Evolutionary conservation across 805 yeast genomes (phyloP).

Genomic region (Jamesozyma rosinii): DNA sequence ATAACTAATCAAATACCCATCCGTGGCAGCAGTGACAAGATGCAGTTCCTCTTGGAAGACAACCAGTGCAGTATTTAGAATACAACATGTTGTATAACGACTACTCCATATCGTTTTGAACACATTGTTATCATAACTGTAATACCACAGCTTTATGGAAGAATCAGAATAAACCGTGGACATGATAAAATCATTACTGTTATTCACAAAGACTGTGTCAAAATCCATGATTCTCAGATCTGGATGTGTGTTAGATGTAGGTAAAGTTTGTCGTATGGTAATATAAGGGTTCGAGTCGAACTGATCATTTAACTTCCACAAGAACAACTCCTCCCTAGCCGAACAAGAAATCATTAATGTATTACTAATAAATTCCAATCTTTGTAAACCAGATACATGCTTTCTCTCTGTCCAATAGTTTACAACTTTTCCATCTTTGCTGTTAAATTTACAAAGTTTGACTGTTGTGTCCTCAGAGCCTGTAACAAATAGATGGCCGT

Average conservation of each 20-base stretch:
- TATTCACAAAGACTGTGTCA: constrained; percentile 37
- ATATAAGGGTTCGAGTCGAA: constrained; percentile 37
- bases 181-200: constrained; percentile 26
- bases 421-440: constrained; percentile 34
- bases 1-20: constrained; percentile 68
- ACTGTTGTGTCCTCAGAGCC: constrained; percentile 88
- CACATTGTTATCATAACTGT: constrained; percentile 28
- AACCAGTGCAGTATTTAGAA: constrained; percentile 51
- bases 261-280: constrained; percentile 42
- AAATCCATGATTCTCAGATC: constrained; percentile 90
- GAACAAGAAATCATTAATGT: constrained; percentile 47
- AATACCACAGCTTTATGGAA: constrained; percentile 54
- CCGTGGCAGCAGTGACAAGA: constrained; percentile 64
- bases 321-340: constrained; percentile 78
- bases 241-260: constrained; percentile 51
- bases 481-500: constrained; percentile 45
- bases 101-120: constrained; percentile 42
- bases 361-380: constrained; percentile 50
- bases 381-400: constrained; percentile 86
- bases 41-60: constrained; percentile 22
- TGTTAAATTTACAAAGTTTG: constrained; percentile 38
- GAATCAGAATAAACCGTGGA: constrained; percentile 83
- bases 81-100: constrained; percentile 64
- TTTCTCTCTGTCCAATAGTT: constrained; percentile 57
- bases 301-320: constrained; percentile 56